A percentile compares a stretch with the other conserved stretches of the same genome.
These are phyloP conservation scores for Misopates orontium DNA, from an alignment of 257 asterid species.

Conservation along the genomic window DNA sequence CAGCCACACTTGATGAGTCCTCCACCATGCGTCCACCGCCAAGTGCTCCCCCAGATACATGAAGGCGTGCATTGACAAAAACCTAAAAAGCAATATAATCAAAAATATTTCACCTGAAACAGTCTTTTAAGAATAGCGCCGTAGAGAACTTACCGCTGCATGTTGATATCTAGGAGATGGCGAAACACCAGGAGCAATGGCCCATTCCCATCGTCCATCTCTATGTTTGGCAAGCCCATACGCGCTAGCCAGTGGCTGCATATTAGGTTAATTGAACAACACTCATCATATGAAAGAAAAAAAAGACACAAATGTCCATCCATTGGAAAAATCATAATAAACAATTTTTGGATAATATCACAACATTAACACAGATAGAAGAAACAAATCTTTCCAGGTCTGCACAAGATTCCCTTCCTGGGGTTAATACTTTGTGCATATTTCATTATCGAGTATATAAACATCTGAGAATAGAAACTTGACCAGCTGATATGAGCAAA, in stretches of 20 bases:
- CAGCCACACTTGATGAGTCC: slow-evolving; percentile 98
- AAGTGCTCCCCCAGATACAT: slow-evolving; percentile 99
- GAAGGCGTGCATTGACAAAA: slow-evolving; percentile 97
- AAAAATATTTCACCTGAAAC: slow-evolving; percentile 17
- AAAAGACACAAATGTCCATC: not conserved
- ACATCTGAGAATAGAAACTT: slow-evolving; percentile 18
- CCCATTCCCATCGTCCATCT: slow-evolving; percentile 99
- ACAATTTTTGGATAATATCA: slow-evolving; percentile 17
- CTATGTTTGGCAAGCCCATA: slow-evolving; percentile 99
- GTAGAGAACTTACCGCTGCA: slow-evolving; percentile 75
- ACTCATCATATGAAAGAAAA: slow-evolving; percentile 19
- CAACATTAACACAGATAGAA: too few species aligned
- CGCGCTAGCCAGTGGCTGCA: slow-evolving; percentile 96
- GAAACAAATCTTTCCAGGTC: slow-evolving; percentile 5
- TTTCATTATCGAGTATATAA: slow-evolving; percentile 1
- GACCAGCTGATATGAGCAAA: slow-evolving; percentile 18
- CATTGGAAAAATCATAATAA: slow-evolving; percentile 9
- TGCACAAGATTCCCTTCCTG: slow-evolving; percentile 22
- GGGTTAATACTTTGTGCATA: not conserved
- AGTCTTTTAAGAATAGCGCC: not conserved
- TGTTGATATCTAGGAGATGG: slow-evolving; percentile 99
- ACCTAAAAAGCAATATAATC: slow-evolving; percentile 50
- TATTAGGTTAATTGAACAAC: slow-evolving; percentile 8
- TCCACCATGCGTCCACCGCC: slow-evolving; percentile 99
- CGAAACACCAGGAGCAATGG: slow-evolving; percentile 99